Evolutionary conservation across 345 rosid genomes (phyloP).

Genomic region (Populus deltoides): DNA sequence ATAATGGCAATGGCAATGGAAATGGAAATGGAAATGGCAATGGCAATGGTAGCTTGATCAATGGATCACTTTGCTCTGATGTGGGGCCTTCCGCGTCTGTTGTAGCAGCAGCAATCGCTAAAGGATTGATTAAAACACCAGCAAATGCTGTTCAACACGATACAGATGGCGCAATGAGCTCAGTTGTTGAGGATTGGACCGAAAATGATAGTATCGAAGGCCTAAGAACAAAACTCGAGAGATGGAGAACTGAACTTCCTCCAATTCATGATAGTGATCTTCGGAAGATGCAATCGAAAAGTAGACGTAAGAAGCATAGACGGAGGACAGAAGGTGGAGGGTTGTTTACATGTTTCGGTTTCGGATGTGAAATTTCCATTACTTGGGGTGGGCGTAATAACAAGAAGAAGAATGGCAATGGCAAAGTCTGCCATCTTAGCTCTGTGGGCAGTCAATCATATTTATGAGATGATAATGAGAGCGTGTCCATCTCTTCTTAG

Average conservation of each 20-base stretch:
- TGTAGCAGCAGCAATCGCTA: constrained; percentile 92
- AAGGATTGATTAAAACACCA: constrained; percentile 57
- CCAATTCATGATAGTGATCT: constrained; percentile 28
- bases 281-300: constrained; percentile 15
- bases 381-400: constrained; percentile 63
- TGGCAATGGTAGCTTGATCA: constrained; percentile 53
- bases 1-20: neutral
- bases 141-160: constrained; percentile 19
- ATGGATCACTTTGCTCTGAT: constrained; percentile 59
- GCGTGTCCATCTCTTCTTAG: neutral
- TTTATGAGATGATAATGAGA: neutral
- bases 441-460: constrained; percentile 33
- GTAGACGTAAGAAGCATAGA: constrained; percentile 19
- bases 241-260: constrained; percentile 65
- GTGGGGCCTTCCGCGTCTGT: constrained; percentile 95
- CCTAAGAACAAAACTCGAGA: constrained; percentile 53
- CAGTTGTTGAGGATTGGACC: constrained; percentile 53
- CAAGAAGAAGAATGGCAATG: constrained; percentile 33
- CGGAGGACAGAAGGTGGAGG: constrained; percentile 29
- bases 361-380: constrained; percentile 78
- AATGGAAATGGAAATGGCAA: neutral
- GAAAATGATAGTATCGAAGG: constrained; percentile 47
- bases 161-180: constrained; percentile 30
- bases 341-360: constrained; percentile 79
- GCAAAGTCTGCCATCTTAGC: constrained; percentile 44